Percentiles rank a stretch among this genome's conserved stretches.
Conservation (phyloP, 306 rosid species). For the Cucumis melo region DNA sequence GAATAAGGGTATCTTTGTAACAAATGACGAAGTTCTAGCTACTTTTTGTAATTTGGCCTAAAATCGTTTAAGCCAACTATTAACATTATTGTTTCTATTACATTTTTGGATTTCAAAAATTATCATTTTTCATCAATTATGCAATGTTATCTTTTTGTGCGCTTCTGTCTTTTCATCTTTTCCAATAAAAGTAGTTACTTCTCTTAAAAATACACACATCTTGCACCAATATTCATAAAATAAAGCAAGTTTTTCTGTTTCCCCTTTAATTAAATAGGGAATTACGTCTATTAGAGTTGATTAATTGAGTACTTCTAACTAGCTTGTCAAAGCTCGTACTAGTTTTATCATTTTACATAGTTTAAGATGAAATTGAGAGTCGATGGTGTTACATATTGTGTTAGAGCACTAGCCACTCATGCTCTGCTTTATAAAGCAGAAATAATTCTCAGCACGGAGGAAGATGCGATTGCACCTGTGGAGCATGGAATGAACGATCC, state of each 20-base stretch:
- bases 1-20: not conserved
- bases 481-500: slow-evolving; percentile 29
- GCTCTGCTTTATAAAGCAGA: slow-evolving; percentile 28
- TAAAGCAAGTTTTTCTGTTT: not conserved
- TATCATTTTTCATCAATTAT: not conserved
- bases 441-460: slow-evolving; percentile 60
- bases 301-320: not conserved
- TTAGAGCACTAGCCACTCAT: slow-evolving; percentile 8
- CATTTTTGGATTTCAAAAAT: not conserved
- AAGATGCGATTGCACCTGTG: slow-evolving; percentile 53
- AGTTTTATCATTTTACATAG: not conserved
- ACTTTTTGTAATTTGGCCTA: not conserved
- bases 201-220: not conserved
- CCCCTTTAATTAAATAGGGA: not conserved
- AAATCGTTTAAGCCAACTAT: not conserved
- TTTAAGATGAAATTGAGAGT: not conserved
- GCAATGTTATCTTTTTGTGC: too few relatives aligned
- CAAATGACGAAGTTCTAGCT: too few relatives aligned
- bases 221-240: not conserved
- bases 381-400: not conserved
- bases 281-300: not conserved
- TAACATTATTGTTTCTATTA: not conserved
- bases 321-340: not conserved
- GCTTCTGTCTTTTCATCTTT: too few relatives aligned
- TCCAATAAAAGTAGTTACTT: too few relatives aligned